Evolutionary conservation across 2,329 filamentous ascomycete genomes (phyloP), one percentile per base, ranked within the genome.

Genomic region (Tolypocladium guangdongense): DNA sequence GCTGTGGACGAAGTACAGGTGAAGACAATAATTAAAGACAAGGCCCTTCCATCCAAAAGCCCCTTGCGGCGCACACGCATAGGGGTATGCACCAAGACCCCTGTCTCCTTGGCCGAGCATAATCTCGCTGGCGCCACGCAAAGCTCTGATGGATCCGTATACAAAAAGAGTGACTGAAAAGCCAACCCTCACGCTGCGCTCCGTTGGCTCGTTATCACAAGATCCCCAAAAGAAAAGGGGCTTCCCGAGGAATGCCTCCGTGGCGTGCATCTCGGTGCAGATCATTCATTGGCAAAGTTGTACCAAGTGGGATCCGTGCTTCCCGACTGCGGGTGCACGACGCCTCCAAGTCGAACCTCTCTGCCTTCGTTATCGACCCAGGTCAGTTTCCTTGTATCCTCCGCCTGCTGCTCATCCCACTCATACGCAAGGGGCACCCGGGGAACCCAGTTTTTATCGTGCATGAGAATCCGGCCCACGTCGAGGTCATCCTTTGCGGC

Each of bases 391-490:
- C 30, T 43, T 10, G 48, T 48, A n/a, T 54, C 54, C 20, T 12
- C 14, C 24, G 53, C 48, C 12, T 43, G 47, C 11, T 38, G 20
- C 14, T 30, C 36, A 16, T 27, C 20, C 37, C 24, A 27, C 18
- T 14, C 20, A 41, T 22, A 33, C 5, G 10, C n/a, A 10, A 22
- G 20, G 2, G 24, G 16, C 14, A 18, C 37, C 14, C 11, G 37
- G 20, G 52, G 67, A 6, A 64, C 61, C 75, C 75, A 79, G 4
- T 62, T 61, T 2, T 68, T 67, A 51, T 79, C 73, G 33, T 71
- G 66, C 22, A 78, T 68, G 24, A 81, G 60, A 8, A 77, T 54
- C 52, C 68, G 68, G 24, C 68, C 71, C 10, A 77, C 58, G 27
- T 70, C 66, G 11, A 65, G 56, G 5, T 60, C 62, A 30, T 71